These are phyloP conservation scores for Penicillium sp. DNA, from an alignment of 2,329 filamentous ascomycete genomes.

Conservation along the genomic window DNA sequence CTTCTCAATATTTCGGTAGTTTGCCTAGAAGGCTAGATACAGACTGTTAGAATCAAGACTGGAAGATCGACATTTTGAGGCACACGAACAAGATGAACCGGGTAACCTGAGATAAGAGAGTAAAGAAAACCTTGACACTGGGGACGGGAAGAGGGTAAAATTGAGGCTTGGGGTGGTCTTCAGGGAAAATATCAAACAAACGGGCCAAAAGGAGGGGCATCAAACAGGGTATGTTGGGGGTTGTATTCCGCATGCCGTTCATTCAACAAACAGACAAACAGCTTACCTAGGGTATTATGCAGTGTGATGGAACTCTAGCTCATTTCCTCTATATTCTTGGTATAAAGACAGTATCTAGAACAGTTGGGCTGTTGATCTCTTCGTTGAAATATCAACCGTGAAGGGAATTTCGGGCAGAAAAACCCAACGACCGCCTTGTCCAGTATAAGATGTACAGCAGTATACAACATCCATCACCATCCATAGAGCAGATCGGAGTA, in stretches of 20 bases:
- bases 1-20: not conserved
- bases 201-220: not conserved
- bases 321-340: not conserved
- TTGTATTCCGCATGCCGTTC: not conserved
- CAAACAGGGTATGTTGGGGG: not conserved
- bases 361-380: not conserved
- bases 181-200: not conserved
- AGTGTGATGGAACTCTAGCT: not conserved
- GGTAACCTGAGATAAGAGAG: not conserved
- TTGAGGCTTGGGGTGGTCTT: not conserved
- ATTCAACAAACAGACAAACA: not conserved
- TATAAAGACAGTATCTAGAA: not conserved
- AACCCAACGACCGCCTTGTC: not conserved
- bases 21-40: not conserved
- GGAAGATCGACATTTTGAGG: no score
- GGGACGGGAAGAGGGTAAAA: not conserved
- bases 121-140: not conserved
- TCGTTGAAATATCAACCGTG: not conserved
- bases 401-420: constrained; percentile 1
- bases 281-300: not conserved
- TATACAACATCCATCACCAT: not conserved
- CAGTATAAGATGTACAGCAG: not conserved
- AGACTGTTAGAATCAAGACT: not conserved
- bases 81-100: not conserved
- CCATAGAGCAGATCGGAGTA: not conserved